These are phyloP conservation scores for Parasarocladium wereldwijsianum DNA, from an alignment of 2,329 filamentous ascomycete genomes.

Conservation along the genomic window DNA sequence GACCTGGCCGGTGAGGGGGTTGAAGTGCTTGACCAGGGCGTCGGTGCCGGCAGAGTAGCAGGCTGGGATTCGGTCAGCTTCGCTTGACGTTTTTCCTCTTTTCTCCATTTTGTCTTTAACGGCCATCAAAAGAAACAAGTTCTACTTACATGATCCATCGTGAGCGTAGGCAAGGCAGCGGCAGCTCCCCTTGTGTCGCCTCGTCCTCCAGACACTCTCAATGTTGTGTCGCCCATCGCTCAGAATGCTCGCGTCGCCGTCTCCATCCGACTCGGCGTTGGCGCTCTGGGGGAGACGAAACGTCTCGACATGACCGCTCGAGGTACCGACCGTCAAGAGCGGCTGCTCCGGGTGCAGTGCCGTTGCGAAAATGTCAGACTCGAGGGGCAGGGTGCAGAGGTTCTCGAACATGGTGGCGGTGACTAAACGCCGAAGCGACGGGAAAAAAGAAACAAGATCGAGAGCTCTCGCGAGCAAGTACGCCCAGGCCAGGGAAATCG, in stretches of 20 bases:
- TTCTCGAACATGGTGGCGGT: slow-evolving; percentile 76
- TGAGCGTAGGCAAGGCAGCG: slow-evolving; percentile 63
- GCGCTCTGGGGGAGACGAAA: slow-evolving; percentile 52
- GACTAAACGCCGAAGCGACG: too few relatives aligned
- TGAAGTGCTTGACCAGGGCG: slow-evolving; percentile 41
- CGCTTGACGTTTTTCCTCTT: too few relatives aligned
- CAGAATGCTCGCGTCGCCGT: slow-evolving; percentile 31
- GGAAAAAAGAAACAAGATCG: too few relatives aligned
- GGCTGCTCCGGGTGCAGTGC: slow-evolving; percentile 74
- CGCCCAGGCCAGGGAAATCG: too few relatives aligned
- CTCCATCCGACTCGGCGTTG: slow-evolving; percentile 32
- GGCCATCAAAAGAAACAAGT: not conserved
- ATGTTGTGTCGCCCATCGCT: slow-evolving; percentile 59
- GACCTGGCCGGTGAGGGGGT: slow-evolving; percentile 49
- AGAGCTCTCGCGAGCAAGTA: too few relatives aligned
- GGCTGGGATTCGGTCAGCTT: slow-evolving; percentile 20
- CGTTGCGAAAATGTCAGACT: slow-evolving; percentile 77
- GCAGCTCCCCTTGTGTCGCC: slow-evolving; percentile 88
- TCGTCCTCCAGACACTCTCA: slow-evolving; percentile 73
- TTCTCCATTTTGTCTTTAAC: too few relatives aligned
- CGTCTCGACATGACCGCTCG: slow-evolving; percentile 72
- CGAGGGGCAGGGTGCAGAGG: slow-evolving; percentile 75
- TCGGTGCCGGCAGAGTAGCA: slow-evolving; percentile 52
- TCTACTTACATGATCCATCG: slow-evolving; percentile 39
- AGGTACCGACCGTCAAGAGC: slow-evolving; percentile 72